These are phyloP conservation scores for Zygosaccharomyces sapae DNA, from an alignment of 1,139 yeast genomes.

Conservation along the genomic window DNA sequence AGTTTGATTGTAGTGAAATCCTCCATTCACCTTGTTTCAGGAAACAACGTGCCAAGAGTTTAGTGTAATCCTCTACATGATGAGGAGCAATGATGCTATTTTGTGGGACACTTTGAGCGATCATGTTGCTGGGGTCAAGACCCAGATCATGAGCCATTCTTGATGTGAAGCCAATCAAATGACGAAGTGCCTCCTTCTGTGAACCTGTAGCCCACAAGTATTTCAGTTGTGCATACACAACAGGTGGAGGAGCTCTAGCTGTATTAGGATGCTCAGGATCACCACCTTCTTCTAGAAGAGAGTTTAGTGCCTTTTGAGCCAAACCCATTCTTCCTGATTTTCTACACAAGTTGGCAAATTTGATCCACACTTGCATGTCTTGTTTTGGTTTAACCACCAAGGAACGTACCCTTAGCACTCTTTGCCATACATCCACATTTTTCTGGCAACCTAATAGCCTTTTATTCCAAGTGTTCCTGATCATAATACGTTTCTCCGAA, in stretches of 20 bases:
- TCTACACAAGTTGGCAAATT: slow-evolving; percentile 92
- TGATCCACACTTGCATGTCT: slow-evolving; percentile 98
- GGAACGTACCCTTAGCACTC: slow-evolving; percentile 90
- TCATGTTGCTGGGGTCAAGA: slow-evolving; percentile 72
- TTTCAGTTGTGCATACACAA: slow-evolving; percentile 93
- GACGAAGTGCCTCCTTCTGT: slow-evolving; percentile 78
- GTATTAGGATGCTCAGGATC: slow-evolving; percentile 50
- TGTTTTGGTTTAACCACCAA: slow-evolving; percentile 91
- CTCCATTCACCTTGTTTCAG: slow-evolving; percentile 99
- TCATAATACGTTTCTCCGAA: slow-evolving; percentile 68
- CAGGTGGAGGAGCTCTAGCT: slow-evolving; percentile 88
- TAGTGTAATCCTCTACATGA: slow-evolving; percentile 79
- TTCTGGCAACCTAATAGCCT: slow-evolving; percentile 90
- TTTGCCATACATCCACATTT: slow-evolving; percentile 97
- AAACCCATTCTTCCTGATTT: slow-evolving; percentile 88
- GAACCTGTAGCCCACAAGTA: slow-evolving; percentile 97
- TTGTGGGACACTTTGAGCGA: slow-evolving; percentile 50
- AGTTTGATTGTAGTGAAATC: slow-evolving; percentile 67
- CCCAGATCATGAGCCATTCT: slow-evolving; percentile 87
- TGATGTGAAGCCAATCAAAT: slow-evolving; percentile 83
- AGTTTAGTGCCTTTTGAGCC: slow-evolving; percentile 86
- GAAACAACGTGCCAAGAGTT: slow-evolving; percentile 85
- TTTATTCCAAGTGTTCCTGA: slow-evolving; percentile 92
- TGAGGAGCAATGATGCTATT: slow-evolving; percentile 69
- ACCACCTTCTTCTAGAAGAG: slow-evolving; percentile 55